Percentiles rank a stretch among this genome's conserved stretches.
Evolutionary conservation across 225 moss, liverwort and hornwort species (phyloP).

Genomic region (Neckera pumila): DNA sequence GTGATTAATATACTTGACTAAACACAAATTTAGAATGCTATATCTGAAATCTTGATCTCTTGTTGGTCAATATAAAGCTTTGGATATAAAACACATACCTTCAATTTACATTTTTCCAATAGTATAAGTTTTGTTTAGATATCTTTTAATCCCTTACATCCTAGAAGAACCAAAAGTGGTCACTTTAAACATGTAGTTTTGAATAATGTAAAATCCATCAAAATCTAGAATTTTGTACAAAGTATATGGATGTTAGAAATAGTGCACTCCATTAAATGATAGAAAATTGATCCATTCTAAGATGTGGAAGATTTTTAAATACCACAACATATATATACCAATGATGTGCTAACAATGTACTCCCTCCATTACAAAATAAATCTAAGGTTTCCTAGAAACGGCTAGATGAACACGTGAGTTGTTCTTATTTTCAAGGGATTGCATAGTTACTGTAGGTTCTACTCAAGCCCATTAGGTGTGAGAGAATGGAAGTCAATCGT

Average conservation of each 20-base stretch:
- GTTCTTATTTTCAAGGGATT: too few relatives aligned
- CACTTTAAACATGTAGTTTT: background rate
- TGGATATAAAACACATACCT: background rate
- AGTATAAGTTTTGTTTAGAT: accelerated
- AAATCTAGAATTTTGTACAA: background rate
- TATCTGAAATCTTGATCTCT: background rate
- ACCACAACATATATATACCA: background rate
- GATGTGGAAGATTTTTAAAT: background rate
- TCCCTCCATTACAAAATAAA: too few relatives aligned
- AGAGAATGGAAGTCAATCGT: too few relatives aligned
- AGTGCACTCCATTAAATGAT: background rate
- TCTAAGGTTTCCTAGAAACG: too few relatives aligned
- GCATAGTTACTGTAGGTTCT: too few relatives aligned
- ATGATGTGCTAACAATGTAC: background rate
- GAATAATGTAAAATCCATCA: background rate
- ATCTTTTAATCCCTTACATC: background rate
- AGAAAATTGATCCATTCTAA: background rate
- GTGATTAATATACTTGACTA: background rate
- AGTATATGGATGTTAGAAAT: background rate
- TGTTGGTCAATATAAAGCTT: background rate
- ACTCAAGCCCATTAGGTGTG: too few relatives aligned
- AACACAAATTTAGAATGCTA: background rate
- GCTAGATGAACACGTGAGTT: too few relatives aligned
- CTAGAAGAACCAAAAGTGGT: background rate
- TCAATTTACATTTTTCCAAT: accelerated